A percentile compares a stretch with the other conserved stretches of the same genome.
Conservation (phyloP, 768 basidiomycete genomes). For the Russula sp. region DNA sequence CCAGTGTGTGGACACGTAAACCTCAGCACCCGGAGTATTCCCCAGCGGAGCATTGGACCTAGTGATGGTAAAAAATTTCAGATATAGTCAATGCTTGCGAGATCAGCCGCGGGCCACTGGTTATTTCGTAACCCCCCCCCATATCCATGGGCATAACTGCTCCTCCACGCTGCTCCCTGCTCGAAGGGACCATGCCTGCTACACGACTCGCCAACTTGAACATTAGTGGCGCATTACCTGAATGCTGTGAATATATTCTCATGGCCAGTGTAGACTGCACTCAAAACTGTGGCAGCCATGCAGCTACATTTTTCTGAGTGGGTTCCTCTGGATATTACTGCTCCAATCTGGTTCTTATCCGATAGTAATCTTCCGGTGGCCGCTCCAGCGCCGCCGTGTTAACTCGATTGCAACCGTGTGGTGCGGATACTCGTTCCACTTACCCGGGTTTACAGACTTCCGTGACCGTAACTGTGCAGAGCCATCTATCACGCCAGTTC, state of each 20-base stretch:
- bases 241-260: neutral
- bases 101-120: neutral
- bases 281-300: neutral
- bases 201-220: too few relatives aligned
- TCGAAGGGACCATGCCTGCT: neutral
- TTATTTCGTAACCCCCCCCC: neutral
- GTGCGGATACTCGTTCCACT: neutral
- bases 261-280: neutral
- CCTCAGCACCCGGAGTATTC: neutral
- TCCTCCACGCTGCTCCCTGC: neutral
- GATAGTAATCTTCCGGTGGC: constrained; percentile 1
- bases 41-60: neutral
- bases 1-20: neutral
- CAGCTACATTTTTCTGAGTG: neutral
- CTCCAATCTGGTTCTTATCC: neutral
- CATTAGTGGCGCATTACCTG: too few relatives aligned
- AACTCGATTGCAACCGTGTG: neutral
- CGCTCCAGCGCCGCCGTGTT: neutral
- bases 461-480: neutral
- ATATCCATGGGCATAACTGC: neutral
- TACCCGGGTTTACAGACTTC: neutral
- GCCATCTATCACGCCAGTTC: neutral
- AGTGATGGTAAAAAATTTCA: neutral
- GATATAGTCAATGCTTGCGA: too few relatives aligned
- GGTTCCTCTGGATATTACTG: neutral